phyloP scores from a whole-genome alignment of 345 rosid genomes.

The Carallia brachiata region DNA sequence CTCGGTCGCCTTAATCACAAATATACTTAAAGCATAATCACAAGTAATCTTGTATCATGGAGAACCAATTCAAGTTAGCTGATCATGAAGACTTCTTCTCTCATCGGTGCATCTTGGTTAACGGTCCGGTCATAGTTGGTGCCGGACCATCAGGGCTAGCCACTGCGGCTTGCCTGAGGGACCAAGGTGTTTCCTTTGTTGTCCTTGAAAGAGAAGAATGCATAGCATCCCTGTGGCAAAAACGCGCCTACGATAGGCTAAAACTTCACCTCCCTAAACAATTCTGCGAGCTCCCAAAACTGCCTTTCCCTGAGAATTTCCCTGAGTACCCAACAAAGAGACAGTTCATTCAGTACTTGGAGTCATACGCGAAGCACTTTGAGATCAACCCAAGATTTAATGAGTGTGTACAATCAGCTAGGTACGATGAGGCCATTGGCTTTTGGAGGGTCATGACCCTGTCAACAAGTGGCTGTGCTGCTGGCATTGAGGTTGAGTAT shows the following conservation, averaged over 20 bases:
- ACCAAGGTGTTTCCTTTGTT: constrained; percentile 45
- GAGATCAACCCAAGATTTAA: constrained; percentile 77
- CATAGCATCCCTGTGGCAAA: constrained; percentile 51
- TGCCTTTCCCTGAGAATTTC: constrained; percentile 43
- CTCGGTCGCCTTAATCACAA: background rate
- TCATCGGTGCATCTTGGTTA: constrained; percentile 38
- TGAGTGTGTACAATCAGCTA: constrained; percentile 74
- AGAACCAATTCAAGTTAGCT: constrained; percentile 13
- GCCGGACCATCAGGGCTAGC: constrained; percentile 49
- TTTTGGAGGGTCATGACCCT: constrained; percentile 73
- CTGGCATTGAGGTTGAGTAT: constrained; percentile 63
- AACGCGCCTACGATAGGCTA: constrained; percentile 48
- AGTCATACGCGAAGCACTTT: constrained; percentile 44
- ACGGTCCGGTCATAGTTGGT: constrained; percentile 43
- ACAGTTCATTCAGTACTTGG: constrained; percentile 47
- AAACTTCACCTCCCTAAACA: constrained; percentile 55
- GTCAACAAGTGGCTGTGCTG: constrained; percentile 30
- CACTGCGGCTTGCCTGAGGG: constrained; percentile 43
- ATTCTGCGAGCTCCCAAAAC: constrained; percentile 49
- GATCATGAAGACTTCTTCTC: constrained; percentile 27
- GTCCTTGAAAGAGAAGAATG: constrained; percentile 51
- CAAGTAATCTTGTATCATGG: background rate
- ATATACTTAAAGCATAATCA: background rate
- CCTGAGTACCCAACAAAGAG: constrained; percentile 39
- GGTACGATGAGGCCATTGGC: constrained; percentile 74